These are phyloP conservation scores for Zopfia rhizophila DNA, from an alignment of 2,329 filamentous ascomycete genomes.

Conservation along the genomic window DNA sequence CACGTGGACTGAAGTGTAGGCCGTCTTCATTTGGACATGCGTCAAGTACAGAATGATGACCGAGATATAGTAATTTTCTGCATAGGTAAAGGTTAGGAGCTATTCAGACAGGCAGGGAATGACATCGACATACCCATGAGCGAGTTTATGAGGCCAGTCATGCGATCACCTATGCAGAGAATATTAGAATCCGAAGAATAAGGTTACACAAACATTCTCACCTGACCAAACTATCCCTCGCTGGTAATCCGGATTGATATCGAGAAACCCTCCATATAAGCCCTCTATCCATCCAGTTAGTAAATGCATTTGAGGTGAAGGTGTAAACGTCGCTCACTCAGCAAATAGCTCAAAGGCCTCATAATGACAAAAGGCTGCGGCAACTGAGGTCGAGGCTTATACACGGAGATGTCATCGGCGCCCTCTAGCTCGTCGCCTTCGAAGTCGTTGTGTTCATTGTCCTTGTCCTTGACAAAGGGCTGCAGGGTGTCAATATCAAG, in stretches of 20 bases:
- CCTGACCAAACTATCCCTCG: slow-evolving; percentile 58
- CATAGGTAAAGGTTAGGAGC: background rate
- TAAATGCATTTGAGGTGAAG: background rate
- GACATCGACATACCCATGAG: slow-evolving; percentile 39
- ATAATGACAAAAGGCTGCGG: slow-evolving; percentile 27
- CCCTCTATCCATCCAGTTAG: slow-evolving; percentile 27
- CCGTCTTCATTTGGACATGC: slow-evolving; percentile 18
- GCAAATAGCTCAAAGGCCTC: slow-evolving; percentile 33
- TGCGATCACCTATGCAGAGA: slow-evolving; percentile 35
- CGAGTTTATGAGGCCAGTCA: slow-evolving; percentile 48
- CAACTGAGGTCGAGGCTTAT: slow-evolving; percentile 38
- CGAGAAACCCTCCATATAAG: slow-evolving; percentile 38
- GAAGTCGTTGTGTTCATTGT: slow-evolving; percentile 10
- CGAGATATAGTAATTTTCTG: slow-evolving; percentile 57
- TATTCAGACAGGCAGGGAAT: too few species aligned
- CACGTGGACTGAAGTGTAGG: slow-evolving; percentile 33
- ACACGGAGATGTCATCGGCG: slow-evolving; percentile 17
- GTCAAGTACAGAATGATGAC: slow-evolving; percentile 60
- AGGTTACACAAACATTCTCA: slow-evolving; percentile 16
- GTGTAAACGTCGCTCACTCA: slow-evolving; percentile 31
- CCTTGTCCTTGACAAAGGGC: slow-evolving; percentile 29
- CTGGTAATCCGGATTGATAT: slow-evolving; percentile 60
- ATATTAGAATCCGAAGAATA: slow-evolving; percentile 3
- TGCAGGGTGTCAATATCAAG: slow-evolving; percentile 4
- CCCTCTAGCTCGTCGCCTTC: slow-evolving; percentile 1